Percentiles rank a stretch among this genome's conserved stretches.
Conservation (phyloP, 1,284 basidiomycete species). For the Agaricales sp. region DNA sequence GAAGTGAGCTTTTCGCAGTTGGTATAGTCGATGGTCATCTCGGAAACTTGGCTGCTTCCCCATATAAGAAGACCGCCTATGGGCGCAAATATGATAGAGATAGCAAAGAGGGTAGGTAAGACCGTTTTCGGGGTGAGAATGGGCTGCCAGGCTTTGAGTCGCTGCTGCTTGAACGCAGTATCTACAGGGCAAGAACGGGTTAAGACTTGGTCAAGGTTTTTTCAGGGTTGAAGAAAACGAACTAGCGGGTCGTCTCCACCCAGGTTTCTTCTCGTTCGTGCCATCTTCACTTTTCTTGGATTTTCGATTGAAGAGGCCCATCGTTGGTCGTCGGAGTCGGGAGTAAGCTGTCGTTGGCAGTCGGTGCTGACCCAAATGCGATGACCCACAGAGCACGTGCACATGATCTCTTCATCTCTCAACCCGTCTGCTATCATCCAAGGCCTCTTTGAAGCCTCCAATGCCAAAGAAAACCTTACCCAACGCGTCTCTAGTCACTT, state of each 20-base stretch:
- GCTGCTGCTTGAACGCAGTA: constrained; percentile 99
- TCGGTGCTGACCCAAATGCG: not conserved
- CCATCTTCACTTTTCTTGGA: constrained; percentile 23
- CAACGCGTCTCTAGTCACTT: constrained; percentile 40
- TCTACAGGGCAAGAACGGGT: constrained; percentile 32
- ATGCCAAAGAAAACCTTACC: constrained; percentile 28
- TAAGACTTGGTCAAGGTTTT: constrained; percentile 15
- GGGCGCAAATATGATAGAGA: constrained; percentile 91
- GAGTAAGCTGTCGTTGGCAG: constrained; percentile 1
- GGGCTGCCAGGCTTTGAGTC: constrained; percentile 99
- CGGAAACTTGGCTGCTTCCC: constrained; percentile 76
- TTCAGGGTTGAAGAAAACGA: constrained; percentile 27
- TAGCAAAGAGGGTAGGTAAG: constrained; percentile 90
- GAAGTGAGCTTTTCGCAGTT: constrained; percentile 68
- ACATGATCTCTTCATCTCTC: constrained; percentile 42
- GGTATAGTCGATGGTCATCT: constrained; percentile 95
- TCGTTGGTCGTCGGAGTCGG: constrained; percentile 17
- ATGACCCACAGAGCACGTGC: constrained; percentile 2
- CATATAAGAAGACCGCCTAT: constrained; percentile 92
- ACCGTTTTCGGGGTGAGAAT: constrained; percentile 97
- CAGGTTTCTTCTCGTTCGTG: constrained; percentile 60
- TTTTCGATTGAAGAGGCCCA: constrained; percentile 52
- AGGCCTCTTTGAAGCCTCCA: constrained; percentile 28
- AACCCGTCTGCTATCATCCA: constrained; percentile 36
- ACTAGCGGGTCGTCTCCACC: constrained; percentile 85